Evolutionary conservation across 441 rosid genomes (phyloP), one percentile per base, ranked within the genome.

Genomic region (Populus tomentosa): DNA sequence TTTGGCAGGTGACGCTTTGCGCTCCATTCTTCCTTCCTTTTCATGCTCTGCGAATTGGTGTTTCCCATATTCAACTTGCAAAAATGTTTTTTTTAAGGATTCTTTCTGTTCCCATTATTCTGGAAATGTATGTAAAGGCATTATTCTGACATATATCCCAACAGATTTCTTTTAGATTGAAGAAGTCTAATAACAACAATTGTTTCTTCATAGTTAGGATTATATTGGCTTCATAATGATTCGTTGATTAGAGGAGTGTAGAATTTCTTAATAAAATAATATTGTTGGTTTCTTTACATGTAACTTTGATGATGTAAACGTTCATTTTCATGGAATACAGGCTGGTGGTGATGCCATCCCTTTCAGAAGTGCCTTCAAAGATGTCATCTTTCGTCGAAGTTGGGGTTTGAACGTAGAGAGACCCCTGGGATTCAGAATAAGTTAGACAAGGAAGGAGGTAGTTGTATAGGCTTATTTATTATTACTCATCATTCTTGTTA

Each of bases 301-400:
- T 79, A 74, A 65, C 67, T 67, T 1, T 67, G 26, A 14, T 67
- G 62, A 68, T 66, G 33, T 77, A 59, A 81, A n/a, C 5, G 33
- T 56, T 77, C 21, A 3, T 30, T 67, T 75, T 75, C 24, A 13
- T 67, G 72, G 40, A 79, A 74, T 85, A 84, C 95, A 94, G 98
- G 87, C 89, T 40, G 97, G 98, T 46, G 88, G 82, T 78, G 97
- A 94, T 86, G 88, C 90, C 79, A 91, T 97, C 71, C 98, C 98
- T 50, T 94, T 91, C 85, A 87, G 91, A 83, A 97, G 90, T 69
- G 97, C 98, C 62, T 97, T 94, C 85, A 97, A 92, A 88, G 85
- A 94, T 86, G 99, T 97, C 77, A 91, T 97, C 80, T 93, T 97
- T 74, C 77, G 82, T 77, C 80, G 70, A 78, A 82, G 79, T 82